Base-by-base conservation (phyloP, 2,329 filamentous ascomycete species). In the Botryotinia convoluta region DNA sequence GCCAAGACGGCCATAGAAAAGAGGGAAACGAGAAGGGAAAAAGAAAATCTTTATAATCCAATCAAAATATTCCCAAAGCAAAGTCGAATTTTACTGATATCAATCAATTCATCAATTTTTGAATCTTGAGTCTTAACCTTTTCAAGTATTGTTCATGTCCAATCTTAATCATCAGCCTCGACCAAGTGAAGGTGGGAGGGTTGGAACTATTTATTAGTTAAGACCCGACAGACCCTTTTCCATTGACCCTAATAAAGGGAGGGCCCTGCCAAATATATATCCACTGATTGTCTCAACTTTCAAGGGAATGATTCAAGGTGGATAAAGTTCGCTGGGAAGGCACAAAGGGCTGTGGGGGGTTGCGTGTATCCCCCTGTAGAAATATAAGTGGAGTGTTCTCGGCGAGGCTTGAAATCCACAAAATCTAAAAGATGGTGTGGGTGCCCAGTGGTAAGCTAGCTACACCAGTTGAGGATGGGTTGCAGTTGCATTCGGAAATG, bases 401-500 rank as follows among this genome's bases (percentile, higher is more conserved):
- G 48, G 65, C 65, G 45, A 69, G 65, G 65, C 65, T 57, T 69
- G 65, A 57, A 69, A 57, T 42, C 37, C 26, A 26, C 48, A 51
- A 67, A 67, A 68, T 68, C 51, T 39, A 39, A 54, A 44, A 44
- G 39, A 45, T 35, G 54, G 51, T 70, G 54, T 45, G 44, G 48
- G 39, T 68, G 37, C n/a, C n/a, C 61, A 42, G 20, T 37, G 32
- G 51, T 37, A 39, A 60, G 62, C 48, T 20, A 32, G 65, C 54
- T 69, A 32, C 65, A 37, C 65, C 65, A 57, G 65, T 69, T 32
- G 35, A 68, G 65, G 37, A 65, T 51, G 64, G 64, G 71, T 72
- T 72, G 61, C 71, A 54, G 71, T 72, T 69, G 71, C 63, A 72
- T 72, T 60, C 48, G 71, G 71, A 72, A 59, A 72, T 72, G 62